Base-by-base conservation (phyloP, 2,329 filamentous ascomycete genomes). In the Neophaeococcomyces aloes region DNA sequence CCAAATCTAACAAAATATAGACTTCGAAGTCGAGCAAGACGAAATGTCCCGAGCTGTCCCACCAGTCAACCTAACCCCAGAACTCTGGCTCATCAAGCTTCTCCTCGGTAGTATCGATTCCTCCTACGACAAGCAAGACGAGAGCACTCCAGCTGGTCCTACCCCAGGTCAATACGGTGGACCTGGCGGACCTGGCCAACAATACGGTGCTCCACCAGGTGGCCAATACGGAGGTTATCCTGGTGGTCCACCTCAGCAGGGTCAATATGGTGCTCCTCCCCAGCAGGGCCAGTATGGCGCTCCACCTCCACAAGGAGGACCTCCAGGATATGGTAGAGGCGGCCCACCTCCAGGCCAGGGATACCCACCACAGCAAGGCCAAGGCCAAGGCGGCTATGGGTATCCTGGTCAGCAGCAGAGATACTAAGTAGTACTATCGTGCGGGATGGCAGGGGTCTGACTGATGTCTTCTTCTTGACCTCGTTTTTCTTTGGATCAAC, bases 81-180 rank as follows among this genome's bases (percentile, higher is more conserved):
- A 81, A 52, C 70, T 80, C 42, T 81, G 78, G 78, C 68, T 79
- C 54, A 70, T 78, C 50, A 83, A 83, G 61, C 68, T 83, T 46
- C 74, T 83, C 39, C 72, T 83, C 19, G 79, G 79, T 48, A 73
- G 77, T 29, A 79, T 83, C 56, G 79, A 83, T 55, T 66, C 71
- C 18, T 76, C 74, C 15, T 81, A 81, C 52, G 78, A 81, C 51
- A 71, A 68, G 53, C 78, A 81, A 59, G 78, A 81, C 50, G 78
- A 81, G 60, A 76, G 76, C 59, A 59, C 61, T 61, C 49, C 56
- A 32, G 48, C 46, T 11, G 31, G 35, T 23, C 38, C 29, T n/a
- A 38, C 37, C 8, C 38, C 29, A 34, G 34, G 37, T 23, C 42
- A 45, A 14, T 32, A 33, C 14, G 29, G 39, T 5, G 29, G 30